These are phyloP conservation scores for Wickerhamomyces rabaulensis DNA, from an alignment of 805 yeast genomes.

Conservation along the genomic window DNA sequence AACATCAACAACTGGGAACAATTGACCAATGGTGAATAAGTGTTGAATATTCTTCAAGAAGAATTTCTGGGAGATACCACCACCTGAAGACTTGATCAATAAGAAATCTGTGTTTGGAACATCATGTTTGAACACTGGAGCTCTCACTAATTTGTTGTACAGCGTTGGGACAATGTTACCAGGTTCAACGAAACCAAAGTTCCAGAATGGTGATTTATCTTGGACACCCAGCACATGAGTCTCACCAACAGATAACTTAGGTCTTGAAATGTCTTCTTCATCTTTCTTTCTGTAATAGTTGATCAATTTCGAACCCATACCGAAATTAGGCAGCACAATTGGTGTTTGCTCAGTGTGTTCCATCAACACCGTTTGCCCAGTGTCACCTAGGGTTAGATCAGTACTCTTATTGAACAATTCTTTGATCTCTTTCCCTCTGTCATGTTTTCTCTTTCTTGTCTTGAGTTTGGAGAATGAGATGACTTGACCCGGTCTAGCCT, in stretches of 20 bases:
- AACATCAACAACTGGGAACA: conserved; percentile 87
- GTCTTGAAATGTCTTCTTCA: conserved; percentile 79
- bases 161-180: conserved; percentile 92
- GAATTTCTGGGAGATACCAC: conserved; percentile 61
- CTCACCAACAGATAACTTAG: conserved; percentile 86
- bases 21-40: conserved; percentile 85
- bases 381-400: conserved; percentile 81
- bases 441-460: conserved; percentile 80
- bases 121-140: conserved; percentile 90
- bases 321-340: conserved; percentile 74
- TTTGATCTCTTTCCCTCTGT: conserved; percentile 73
- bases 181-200: conserved; percentile 92
- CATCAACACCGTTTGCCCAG: conserved; percentile 68
- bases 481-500: conserved; percentile 70
- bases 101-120: conserved; percentile 74
- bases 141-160: conserved; percentile 86
- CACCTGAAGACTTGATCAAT: conserved; percentile 73
- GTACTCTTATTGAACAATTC: conserved; percentile 67
- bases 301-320: conserved; percentile 92
- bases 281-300: conserved; percentile 85
- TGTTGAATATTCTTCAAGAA: conserved; percentile 65
- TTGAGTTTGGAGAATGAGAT: conserved; percentile 74
- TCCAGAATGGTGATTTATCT: conserved; percentile 97
- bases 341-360: conserved; percentile 94
- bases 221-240: conserved; percentile 95